These are phyloP conservation scores for Eimeria maxima DNA, from an alignment of 169 alveolate genomes.

Conservation along the genomic window DNA sequence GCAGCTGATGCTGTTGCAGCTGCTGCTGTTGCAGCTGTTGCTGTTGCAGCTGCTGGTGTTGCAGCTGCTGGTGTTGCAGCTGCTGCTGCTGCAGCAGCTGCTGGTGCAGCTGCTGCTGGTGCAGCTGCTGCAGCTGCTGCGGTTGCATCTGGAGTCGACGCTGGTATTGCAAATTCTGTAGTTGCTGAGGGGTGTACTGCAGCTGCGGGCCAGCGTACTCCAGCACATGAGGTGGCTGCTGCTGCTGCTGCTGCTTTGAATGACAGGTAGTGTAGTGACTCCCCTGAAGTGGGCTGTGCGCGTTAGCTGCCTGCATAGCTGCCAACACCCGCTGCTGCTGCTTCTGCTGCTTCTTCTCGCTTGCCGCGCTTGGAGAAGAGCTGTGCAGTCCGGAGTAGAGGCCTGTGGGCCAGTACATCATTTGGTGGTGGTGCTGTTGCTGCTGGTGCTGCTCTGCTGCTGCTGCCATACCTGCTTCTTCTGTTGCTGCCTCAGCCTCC, in stretches of 20 bases:
- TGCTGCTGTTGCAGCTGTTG: too few species aligned
- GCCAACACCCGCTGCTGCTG: conserved; percentile 1
- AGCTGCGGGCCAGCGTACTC: background rate
- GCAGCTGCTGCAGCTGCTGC: too few species aligned
- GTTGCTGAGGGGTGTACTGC: background rate
- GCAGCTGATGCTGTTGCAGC: too few species aligned
- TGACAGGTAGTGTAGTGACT: background rate
- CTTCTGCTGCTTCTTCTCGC: background rate
- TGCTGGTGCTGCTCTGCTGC: conserved; percentile 42
- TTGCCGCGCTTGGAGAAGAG: background rate
- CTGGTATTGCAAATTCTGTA: background rate
- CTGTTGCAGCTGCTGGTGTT: too few species aligned
- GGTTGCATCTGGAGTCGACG: too few species aligned
- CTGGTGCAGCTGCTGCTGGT: too few species aligned
- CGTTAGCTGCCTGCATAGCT: background rate
- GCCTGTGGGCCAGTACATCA: background rate
- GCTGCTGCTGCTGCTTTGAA: conserved; percentile 9
- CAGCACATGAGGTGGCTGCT: background rate
- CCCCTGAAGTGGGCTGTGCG: background rate
- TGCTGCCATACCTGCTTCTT: background rate
- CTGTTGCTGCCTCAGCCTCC: conserved; percentile 24
- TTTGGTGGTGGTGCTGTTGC: background rate
- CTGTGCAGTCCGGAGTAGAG: background rate
- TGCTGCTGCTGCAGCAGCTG: background rate
- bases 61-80: background rate